Base-by-base conservation (phyloP, 2,329 filamentous ascomycete species). In the Cordyceps javanica region DNA sequence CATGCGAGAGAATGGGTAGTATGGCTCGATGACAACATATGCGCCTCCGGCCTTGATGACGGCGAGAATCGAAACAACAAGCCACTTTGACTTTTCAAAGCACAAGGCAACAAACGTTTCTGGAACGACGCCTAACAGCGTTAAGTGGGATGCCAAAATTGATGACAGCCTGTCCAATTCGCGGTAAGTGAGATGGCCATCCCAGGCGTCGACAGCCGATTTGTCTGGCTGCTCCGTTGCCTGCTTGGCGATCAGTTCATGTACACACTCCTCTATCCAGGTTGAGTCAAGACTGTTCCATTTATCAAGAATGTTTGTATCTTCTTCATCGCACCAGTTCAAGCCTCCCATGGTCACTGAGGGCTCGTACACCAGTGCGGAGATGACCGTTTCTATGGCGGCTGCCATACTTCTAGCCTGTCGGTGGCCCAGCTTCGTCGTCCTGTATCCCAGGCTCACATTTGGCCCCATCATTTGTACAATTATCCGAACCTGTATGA, bases 141-240 rank as follows among this genome's bases (percentile, higher is more conserved):
- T 39, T 11, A 65, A 55, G 11, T 60, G 55, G 4, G 23, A 46
- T n/a, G 62, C 63, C n/a, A 65, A 54, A 10, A 19, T 49, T 44
- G 48, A 55, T 0, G 62, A 60, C 7, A 61, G 41, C 2, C 46
- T n/a, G 32, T 67, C 62, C 2, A 77, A 64, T 34, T 77, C 68
- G 45, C 63, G 52, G 59, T 76, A 77, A 13, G 73, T 74, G 53
- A 76, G 69, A 34, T 65, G 59, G 9, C 75, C 75, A 58, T 77
- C 75, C 74, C 74, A 77, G 2, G 75, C 73, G 51, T 71, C 66
- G 36, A 77, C 68, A 23, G 76, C 75, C 11, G 25, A 0, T 3
- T 28, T 32, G 39, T 54, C 51, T 34, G 26, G 2, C 10, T 45
- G 3, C 10, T 30, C 19, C 14, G 51, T 36, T 14, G 23, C 49